Conservation (phyloP, 176 grass and related monocot species). For the Avena insularis region DNA sequence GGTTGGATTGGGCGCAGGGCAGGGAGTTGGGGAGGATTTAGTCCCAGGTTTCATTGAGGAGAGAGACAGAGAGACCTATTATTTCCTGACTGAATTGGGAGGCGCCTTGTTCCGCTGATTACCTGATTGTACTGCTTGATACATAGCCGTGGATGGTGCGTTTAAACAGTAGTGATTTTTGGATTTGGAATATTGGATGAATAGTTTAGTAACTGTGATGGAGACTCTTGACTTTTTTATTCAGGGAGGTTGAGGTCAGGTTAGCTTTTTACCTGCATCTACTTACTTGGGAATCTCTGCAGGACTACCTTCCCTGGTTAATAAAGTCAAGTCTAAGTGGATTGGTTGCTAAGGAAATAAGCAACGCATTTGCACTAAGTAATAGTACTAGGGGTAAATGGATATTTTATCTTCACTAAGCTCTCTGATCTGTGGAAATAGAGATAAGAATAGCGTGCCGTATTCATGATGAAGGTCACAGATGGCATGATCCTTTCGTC, state of each 20-base stretch:
- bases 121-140: not conserved
- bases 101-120: not conserved
- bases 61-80: not conserved
- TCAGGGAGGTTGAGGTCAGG: slow-evolving; percentile 20
- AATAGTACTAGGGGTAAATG: not conserved
- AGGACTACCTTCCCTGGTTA: not conserved
- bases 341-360: not conserved
- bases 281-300: not conserved
- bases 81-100: not conserved
- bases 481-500: not conserved
- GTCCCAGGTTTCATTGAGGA: not conserved
- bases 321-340: not conserved
- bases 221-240: not conserved
- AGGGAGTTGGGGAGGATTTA: not conserved
- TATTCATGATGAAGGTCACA: not conserved
- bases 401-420: not conserved
- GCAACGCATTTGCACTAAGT: not conserved
- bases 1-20: not conserved
- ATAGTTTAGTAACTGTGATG: not conserved
- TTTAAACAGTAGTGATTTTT: not conserved
- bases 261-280: slow-evolving; percentile 33
- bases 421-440: not conserved
- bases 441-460: not conserved
- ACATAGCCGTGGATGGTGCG: not conserved
- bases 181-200: not conserved